Conservation (phyloP, 805 yeast genomes). For the Monosporozyma unispora region DNA sequence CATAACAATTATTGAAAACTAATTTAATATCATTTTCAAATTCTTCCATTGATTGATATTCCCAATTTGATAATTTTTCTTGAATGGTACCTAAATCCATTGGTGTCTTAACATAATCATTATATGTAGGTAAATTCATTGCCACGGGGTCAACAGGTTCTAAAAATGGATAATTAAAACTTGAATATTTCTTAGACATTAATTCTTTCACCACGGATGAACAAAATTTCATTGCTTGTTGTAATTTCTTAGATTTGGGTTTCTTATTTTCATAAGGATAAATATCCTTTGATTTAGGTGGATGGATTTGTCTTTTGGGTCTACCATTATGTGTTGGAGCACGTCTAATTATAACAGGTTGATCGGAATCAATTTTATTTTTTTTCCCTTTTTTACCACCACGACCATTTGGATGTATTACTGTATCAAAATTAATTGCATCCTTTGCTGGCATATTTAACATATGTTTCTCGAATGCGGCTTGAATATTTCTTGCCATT, state of each 20-base stretch:
- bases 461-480: conserved; percentile 88
- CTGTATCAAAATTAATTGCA: conserved; percentile 17
- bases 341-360: conserved; percentile 48
- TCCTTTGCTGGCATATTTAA: conserved; percentile 76
- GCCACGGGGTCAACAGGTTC: conserved; percentile 95
- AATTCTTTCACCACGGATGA: conserved; percentile 75
- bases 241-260: conserved; percentile 86
- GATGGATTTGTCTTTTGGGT: conserved; percentile 93
- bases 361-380: conserved; percentile 24
- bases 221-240: conserved; percentile 82
- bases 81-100: conserved; percentile 90
- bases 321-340: conserved; percentile 73
- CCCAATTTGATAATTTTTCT: conserved; percentile 72
- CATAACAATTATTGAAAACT: conserved; percentile 81
- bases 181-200: conserved; percentile 71
- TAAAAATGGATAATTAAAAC: conserved; percentile 81
- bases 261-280: conserved; percentile 61
- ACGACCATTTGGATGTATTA: conserved; percentile 24
- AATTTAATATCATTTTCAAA: conserved; percentile 76
- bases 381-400: conserved; percentile 17
- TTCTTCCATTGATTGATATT: conserved; percentile 81
- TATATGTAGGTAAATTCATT: conserved; percentile 82
- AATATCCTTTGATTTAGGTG: conserved; percentile 89
- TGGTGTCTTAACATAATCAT: conserved; percentile 78
- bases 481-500: conserved; percentile 87